These are phyloP conservation scores for Leishmania amazonensis DNA, from an alignment of 208 protist genomes.

Conservation along the genomic window DNA sequence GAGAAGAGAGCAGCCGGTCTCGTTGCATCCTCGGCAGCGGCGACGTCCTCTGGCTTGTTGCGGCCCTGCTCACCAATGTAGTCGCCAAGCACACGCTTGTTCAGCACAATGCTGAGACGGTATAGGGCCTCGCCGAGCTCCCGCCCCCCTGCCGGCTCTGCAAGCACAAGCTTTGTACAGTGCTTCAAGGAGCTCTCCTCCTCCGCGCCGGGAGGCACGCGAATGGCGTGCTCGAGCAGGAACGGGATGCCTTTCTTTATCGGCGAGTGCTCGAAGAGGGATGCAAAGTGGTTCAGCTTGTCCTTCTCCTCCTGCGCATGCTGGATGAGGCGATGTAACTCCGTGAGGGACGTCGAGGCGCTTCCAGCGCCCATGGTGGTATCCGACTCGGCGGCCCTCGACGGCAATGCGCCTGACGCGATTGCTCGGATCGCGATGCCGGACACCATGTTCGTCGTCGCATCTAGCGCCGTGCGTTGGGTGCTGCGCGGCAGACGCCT, in stretches of 20 bases:
- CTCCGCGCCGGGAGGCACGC: slow-evolving; percentile 36
- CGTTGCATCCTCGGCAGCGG: background rate
- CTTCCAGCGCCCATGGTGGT: background rate
- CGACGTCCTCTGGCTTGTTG: slow-evolving; percentile 27
- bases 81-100: slow-evolving; percentile 87
- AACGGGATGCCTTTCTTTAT: slow-evolving; percentile 84
- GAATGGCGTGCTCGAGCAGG: slow-evolving; percentile 59
- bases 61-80: slow-evolving; percentile 88
- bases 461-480: slow-evolving; percentile 36
- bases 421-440: slow-evolving; percentile 31
- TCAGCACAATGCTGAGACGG: slow-evolving; percentile 69
- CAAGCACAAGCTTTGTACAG: slow-evolving; percentile 54
- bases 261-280: slow-evolving; percentile 64
- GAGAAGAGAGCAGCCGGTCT: slow-evolving; percentile 46
- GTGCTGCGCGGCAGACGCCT: slow-evolving; percentile 15
- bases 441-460: slow-evolving; percentile 36
- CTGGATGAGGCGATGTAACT: slow-evolving; percentile 11
- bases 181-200: slow-evolving; percentile 19
- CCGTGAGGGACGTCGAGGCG: background rate
- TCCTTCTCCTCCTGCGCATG: slow-evolving; percentile 53
- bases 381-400: background rate
- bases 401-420: background rate
- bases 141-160: slow-evolving; percentile 65
- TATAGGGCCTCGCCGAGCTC: slow-evolving; percentile 86
- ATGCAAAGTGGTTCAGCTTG: slow-evolving; percentile 61